Conservation (phyloP, 2,329 filamentous ascomycete species). For the Fusarium sacchari region DNA sequence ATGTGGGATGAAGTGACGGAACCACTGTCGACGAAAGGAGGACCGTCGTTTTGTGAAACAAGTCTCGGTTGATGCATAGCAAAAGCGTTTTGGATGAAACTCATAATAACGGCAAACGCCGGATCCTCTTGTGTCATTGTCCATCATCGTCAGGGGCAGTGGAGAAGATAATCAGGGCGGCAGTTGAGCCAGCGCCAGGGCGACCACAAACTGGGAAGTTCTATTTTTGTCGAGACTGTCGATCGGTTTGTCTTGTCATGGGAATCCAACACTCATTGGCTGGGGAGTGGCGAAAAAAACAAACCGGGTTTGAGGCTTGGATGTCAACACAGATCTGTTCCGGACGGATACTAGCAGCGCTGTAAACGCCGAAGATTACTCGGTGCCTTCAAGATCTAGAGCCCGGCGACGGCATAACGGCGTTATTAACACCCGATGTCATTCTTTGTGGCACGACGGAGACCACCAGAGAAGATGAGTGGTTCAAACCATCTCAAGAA, state of each 20-base stretch:
- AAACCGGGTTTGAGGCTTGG: conserved; percentile 21
- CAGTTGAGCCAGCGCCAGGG: conserved; percentile 14
- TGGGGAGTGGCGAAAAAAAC: conserved; percentile 28
- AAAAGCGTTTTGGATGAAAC: conserved; percentile 9
- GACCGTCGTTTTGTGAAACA: conserved; percentile 27
- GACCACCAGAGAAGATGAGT: conserved; percentile 6
- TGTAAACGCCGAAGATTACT: conserved; percentile 9
- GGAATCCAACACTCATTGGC: neutral
- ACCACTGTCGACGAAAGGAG: neutral
- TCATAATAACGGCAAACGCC: conserved; percentile 13
- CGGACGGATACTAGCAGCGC: neutral
- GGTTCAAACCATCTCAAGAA: conserved; percentile 1
- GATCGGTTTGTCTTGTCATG: conserved; percentile 15
- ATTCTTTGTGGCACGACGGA: conserved; percentile 2
- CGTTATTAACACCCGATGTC: conserved; percentile 13
- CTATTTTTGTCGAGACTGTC: conserved; percentile 36
- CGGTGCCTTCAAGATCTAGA: conserved; percentile 1
- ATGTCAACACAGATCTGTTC: neutral
- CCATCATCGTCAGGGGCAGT: conserved; percentile 40
- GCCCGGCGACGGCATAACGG: conserved; percentile 11
- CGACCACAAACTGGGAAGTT: conserved; percentile 4
- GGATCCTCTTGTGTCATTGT: conserved; percentile 10
- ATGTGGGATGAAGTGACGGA: conserved; percentile 8
- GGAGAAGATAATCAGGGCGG: conserved; percentile 39
- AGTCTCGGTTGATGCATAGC: conserved; percentile 20